These are phyloP conservation scores for Wickerhamomyces alni DNA, from an alignment of 805 yeast genomes.

Conservation along the genomic window DNA sequence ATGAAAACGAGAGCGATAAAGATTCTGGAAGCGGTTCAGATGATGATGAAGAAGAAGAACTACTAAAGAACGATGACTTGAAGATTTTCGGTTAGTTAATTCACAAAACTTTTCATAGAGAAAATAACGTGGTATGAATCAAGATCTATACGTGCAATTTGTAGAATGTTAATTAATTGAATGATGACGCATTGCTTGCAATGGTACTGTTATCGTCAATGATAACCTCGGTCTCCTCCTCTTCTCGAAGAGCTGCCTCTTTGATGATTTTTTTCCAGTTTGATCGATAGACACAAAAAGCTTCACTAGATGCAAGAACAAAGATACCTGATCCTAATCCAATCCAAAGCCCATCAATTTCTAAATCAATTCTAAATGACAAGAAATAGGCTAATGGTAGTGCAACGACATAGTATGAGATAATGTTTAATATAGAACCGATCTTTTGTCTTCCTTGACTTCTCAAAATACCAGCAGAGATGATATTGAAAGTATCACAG, in stretches of 20 bases:
- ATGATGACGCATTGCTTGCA: constrained; percentile 16
- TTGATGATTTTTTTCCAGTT: constrained; percentile 47
- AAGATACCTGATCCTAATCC: constrained; percentile 65
- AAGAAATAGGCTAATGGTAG: constrained; percentile 59
- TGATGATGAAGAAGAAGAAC: constrained; percentile 21
- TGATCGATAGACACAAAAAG: constrained; percentile 38
- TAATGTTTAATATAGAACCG: constrained; percentile 64
- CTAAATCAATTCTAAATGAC: constrained; percentile 42
- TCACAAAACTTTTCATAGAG: no score
- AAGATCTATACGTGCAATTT: no score
- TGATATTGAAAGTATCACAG: constrained; percentile 64
- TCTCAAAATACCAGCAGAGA: constrained; percentile 66
- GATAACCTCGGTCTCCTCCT: constrained; percentile 21
- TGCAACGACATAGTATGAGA: constrained; percentile 68
- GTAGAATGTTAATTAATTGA: not conserved
- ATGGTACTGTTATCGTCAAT: constrained; percentile 22
- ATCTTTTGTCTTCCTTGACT: constrained; percentile 73
- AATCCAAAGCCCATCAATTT: constrained; percentile 65
- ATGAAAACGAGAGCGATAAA: constrained; percentile 26
- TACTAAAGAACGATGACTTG: constrained; percentile 33
- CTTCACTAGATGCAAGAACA: constrained; percentile 44
- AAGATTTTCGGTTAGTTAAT: constrained; percentile 33
- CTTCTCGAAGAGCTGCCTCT: constrained; percentile 24
- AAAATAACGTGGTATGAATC: no score
- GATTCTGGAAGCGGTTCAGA: constrained; percentile 18